Conservation (phyloP, 257 asterid genomes). For the Nicotiana paniculata region DNA sequence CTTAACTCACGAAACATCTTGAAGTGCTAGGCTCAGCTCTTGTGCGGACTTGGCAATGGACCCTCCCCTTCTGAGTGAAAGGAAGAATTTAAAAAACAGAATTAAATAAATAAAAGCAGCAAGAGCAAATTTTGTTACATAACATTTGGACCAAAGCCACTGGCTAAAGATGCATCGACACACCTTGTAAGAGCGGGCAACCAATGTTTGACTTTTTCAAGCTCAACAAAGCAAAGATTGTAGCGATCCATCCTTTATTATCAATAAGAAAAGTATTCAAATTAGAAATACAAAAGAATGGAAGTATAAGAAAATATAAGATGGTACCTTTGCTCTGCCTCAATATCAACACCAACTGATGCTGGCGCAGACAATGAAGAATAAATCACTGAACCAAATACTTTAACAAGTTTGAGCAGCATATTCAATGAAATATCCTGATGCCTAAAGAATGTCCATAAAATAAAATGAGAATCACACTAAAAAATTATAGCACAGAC, state of each 20-base stretch:
- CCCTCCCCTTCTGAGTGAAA: conserved; percentile 70
- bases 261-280: background rate
- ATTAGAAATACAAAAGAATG: background rate
- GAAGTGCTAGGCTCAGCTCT: conserved; percentile 79
- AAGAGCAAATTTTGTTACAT: conserved; percentile 1
- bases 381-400: conserved; percentile 84
- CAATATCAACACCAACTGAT: conserved; percentile 94
- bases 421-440: conserved; percentile 71
- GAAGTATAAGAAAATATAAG: background rate
- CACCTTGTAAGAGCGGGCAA: conserved; percentile 77
- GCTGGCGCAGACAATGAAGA: conserved; percentile 75
- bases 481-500: background rate
- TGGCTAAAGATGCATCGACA: background rate
- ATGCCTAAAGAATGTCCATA: conserved; percentile 46
- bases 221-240: conserved; percentile 82
- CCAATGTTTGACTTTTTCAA: conserved; percentile 71
- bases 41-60: conserved; percentile 83
- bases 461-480: background rate
- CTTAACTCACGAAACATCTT: conserved; percentile 50
- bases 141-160: conserved; percentile 6
- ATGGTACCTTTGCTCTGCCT: conserved; percentile 86
- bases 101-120: conserved; percentile 3
- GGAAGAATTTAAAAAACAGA: background rate
- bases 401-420: conserved; percentile 83
- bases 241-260: conserved; percentile 80